Conservation (phyloP, 441 rosid genomes). For the Syzygium malaccense region DNA sequence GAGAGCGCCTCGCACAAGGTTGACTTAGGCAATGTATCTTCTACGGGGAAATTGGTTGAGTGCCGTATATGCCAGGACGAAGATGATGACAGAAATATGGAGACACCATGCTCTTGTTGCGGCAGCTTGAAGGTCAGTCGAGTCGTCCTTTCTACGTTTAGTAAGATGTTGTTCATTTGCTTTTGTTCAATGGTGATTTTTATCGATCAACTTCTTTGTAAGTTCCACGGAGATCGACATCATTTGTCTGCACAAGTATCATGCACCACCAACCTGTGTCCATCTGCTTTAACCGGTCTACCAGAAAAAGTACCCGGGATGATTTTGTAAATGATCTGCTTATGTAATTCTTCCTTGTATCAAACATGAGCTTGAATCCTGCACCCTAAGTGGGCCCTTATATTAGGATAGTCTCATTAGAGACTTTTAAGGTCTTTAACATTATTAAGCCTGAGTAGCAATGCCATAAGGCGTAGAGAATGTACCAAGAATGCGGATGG, state of each 20-base stretch:
- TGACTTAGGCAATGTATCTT: constrained; percentile 33
- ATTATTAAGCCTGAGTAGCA: background rate
- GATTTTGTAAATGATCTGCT: background rate
- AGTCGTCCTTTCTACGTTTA: background rate
- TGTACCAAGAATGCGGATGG: background rate
- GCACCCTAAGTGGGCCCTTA: too few species aligned
- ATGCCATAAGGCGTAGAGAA: background rate
- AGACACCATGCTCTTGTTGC: constrained; percentile 84
- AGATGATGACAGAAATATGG: constrained; percentile 81
- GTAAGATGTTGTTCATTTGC: background rate
- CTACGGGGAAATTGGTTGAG: constrained; percentile 48
- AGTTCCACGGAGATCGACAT: background rate
- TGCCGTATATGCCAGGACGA: constrained; percentile 97
- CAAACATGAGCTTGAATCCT: too few species aligned
- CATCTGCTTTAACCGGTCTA: background rate
- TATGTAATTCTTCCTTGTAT: background rate
- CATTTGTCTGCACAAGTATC: background rate
- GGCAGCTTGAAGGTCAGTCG: constrained; percentile 85
- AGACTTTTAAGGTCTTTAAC: background rate
- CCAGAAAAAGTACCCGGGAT: background rate
- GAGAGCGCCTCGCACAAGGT: constrained; percentile 22
- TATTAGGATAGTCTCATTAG: background rate
- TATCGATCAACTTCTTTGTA: background rate
- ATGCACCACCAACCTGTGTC: background rate
- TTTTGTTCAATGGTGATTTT: background rate